Evolutionary conservation across 805 yeast species (phyloP), one percentile per base, ranked within the genome.

Genomic region (Starmerella ratchasimensis): DNA sequence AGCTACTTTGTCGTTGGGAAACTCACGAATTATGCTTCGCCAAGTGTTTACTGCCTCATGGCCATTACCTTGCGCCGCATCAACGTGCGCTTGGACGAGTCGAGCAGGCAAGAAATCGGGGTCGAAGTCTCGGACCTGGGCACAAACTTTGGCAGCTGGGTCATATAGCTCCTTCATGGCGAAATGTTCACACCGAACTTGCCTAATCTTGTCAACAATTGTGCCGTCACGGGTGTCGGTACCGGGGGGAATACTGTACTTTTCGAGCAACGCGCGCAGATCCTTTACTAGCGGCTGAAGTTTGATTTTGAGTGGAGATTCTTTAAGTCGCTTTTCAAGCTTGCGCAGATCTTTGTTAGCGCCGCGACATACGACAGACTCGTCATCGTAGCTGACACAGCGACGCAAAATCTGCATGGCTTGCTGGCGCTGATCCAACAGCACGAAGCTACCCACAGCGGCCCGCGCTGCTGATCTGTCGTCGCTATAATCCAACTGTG

Each of bases 321-420:
- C 22, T 16, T 51, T 43, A 19, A 58, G 44, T 33, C 34, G 28
- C 37, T 54, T 53, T 37, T 55, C 49, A 9, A 49, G 43, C 34
- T 41, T 31, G 19, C 57, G 46, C 21, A 57, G 46, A 37, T 41
- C 39, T 42, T 49, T 53, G 34, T 49, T 47, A 8, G 59, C 49
- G 45, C 59, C 41, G 47, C 74, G 72, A 56, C 94, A 83, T 2
- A 57, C 60, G 20, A 60, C 59, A 46, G 67, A 69, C 44, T 82
- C 95, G 56, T 82, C 80, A 56, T 88, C 88, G 31, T 72, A 67
- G 38, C 79, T 74, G 34, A 88, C 60, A 54, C 96, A 84, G 45
- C 69, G 74, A 47, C 76, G 70, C 19, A 76, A 62, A 28, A 65
- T 63, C 41, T 57, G 63, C 49, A 69, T 58, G 0, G 79, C 68